A percentile compares a stretch with the other conserved stretches of the same genome.
These are phyloP conservation scores for Solanum appendiculatum DNA, from an alignment of 257 asterid genomes.

Conservation along the genomic window DNA sequence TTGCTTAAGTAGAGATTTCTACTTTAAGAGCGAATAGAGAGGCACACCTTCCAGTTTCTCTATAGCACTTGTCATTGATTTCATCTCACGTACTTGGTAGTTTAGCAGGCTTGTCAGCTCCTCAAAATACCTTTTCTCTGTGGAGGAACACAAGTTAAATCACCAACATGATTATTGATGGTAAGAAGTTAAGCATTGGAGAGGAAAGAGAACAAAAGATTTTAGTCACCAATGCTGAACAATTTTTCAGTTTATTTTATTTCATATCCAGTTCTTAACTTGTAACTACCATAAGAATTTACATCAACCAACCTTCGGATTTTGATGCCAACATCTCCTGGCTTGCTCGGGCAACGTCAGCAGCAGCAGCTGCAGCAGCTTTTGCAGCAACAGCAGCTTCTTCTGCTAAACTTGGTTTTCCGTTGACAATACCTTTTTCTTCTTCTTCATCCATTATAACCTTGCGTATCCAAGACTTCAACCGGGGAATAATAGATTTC, in stretches of 20 bases:
- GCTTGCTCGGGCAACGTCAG: conserved; percentile 91
- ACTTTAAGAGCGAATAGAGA: background rate
- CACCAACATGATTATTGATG: background rate
- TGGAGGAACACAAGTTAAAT: conserved; percentile 11
- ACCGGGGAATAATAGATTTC: conserved; percentile 67
- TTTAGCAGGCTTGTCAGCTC: conserved; percentile 68
- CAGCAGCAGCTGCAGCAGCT: conserved; percentile 89
- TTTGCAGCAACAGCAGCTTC: conserved; percentile 90
- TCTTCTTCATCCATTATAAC: conserved; percentile 63
- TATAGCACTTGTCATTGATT: conserved; percentile 63
- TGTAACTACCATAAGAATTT: background rate
- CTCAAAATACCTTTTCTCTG: conserved; percentile 83
- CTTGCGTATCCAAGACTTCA: conserved; percentile 93
- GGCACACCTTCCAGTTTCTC: conserved; percentile 60
- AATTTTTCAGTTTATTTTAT: background rate
- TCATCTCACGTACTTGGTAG: conserved; percentile 80
- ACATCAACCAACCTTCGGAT: conserved; percentile 48
- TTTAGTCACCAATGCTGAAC: background rate
- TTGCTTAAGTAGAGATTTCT: background rate
- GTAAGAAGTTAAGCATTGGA: background rate
- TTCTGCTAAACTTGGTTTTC: conserved; percentile 64
- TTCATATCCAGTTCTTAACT: background rate
- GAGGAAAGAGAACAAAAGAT: background rate
- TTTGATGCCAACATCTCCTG: conserved; percentile 69
- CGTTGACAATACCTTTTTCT: conserved; percentile 25